These are phyloP conservation scores for Allium fistulosum DNA, from an alignment of 106 monocot genomes.

Conservation along the genomic window DNA sequence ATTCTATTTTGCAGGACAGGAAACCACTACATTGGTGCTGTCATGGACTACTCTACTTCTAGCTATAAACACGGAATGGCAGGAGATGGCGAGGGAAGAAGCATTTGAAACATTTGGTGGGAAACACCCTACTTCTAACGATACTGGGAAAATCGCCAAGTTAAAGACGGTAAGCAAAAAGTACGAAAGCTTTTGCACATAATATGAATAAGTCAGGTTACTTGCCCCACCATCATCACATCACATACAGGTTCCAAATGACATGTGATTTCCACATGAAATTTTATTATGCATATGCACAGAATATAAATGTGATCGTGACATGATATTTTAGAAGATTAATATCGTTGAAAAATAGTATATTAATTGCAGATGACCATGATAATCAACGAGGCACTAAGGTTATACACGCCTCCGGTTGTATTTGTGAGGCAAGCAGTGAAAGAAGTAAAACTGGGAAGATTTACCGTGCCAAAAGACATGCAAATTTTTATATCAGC, in stretches of 20 bases:
- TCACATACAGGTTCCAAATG: too few relatives aligned
- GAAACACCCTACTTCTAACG: constrained; percentile 1
- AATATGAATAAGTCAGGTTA: too few relatives aligned
- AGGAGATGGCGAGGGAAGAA: constrained; percentile 8
- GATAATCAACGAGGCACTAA: constrained; percentile 38
- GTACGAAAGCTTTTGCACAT: too few relatives aligned
- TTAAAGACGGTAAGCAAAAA: constrained; percentile 7
- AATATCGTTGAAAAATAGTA: too few relatives aligned
- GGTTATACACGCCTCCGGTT: constrained; percentile 42
- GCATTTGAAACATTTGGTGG: neutral
- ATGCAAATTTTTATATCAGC: constrained; percentile 17
- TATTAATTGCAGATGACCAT: constrained; percentile 31
- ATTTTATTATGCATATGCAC: too few relatives aligned
- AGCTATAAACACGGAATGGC: constrained; percentile 7
- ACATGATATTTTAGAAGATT: too few relatives aligned
- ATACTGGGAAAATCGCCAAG: neutral
- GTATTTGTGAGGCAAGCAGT: constrained; percentile 3
- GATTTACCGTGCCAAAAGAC: constrained; percentile 18
- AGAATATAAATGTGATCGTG: too few relatives aligned
- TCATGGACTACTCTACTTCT: constrained; percentile 3
- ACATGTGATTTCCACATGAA: too few relatives aligned
- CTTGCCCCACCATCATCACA: too few relatives aligned
- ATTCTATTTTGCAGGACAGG: constrained; percentile 9
- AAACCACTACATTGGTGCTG: constrained; percentile 1
- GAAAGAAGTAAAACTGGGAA: constrained; percentile 9